phyloP scores from a whole-genome alignment of 225 moss, liverwort and hornwort species.

The Polytrichum formosum region DNA sequence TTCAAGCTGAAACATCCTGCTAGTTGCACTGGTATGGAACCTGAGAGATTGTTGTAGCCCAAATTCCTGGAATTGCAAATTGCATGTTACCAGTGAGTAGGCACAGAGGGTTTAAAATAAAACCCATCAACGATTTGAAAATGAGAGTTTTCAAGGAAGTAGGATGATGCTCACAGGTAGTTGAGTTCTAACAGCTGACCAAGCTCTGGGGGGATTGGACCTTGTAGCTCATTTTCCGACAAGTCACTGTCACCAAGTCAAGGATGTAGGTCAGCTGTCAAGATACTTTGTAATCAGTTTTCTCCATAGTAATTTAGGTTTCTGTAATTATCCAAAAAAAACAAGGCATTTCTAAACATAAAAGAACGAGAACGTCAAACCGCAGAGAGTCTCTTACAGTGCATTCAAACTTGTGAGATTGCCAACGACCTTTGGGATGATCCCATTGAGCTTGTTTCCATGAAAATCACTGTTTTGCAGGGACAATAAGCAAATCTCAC shows the following conservation, averaged over 20 bases:
- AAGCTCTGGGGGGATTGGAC: constrained; percentile 66
- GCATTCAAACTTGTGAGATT: constrained; percentile 65
- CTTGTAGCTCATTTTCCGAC: constrained; percentile 61
- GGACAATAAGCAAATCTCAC: neutral
- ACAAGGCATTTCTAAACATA: too few relatives aligned
- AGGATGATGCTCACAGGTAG: constrained; percentile 36
- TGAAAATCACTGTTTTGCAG: constrained; percentile 47
- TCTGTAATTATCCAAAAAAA: too few relatives aligned
- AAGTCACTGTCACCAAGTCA: constrained; percentile 36
- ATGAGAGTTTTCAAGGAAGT: neutral
- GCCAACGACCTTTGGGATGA: constrained; percentile 54
- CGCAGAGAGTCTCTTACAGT: constrained; percentile 29
- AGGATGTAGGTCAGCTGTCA: too few relatives aligned
- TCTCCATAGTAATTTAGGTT: too few relatives aligned
- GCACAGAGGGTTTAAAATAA: neutral
- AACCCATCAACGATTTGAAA: neutral
- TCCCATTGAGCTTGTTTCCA: constrained; percentile 67
- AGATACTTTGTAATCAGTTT: too few relatives aligned
- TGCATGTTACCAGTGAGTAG: constrained; percentile 2
- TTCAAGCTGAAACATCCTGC: constrained; percentile 65
- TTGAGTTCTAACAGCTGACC: constrained; percentile 72
- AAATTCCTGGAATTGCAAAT: constrained; percentile 34
- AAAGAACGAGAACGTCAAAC: too few relatives aligned
- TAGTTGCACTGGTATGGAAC: constrained; percentile 67
- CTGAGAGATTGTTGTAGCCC: constrained; percentile 77